A percentile compares a stretch with the other conserved stretches of the same genome.
These are phyloP conservation scores for Camillea tinctor DNA, from an alignment of 2,329 filamentous ascomycete species.

Conservation along the genomic window DNA sequence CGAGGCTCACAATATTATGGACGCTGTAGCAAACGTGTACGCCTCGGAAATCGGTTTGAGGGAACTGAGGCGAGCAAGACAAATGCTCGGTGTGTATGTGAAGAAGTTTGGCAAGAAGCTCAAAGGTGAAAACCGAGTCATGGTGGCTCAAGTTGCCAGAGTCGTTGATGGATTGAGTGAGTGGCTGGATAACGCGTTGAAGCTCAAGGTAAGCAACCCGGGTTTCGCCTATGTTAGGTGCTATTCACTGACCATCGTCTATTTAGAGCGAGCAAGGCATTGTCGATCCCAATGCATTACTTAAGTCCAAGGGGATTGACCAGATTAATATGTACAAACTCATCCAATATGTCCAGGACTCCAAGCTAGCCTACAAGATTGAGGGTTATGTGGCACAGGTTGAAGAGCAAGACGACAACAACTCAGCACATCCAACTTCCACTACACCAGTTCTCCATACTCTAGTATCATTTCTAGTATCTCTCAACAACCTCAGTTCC, in stretches of 20 bases:
- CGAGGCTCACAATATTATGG: conserved; percentile 97
- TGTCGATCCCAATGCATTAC: conserved; percentile 68
- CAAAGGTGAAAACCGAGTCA: conserved; percentile 87
- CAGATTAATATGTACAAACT: conserved; percentile 94
- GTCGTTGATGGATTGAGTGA: conserved; percentile 75
- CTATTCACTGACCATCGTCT: conserved; percentile 13
- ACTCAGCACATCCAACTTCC: conserved; percentile 34
- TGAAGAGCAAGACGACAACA: conserved; percentile 39
- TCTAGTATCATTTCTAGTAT: conserved; percentile 64
- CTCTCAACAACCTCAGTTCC: conserved; percentile 80
- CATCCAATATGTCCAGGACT: conserved; percentile 83
- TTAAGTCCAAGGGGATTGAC: conserved; percentile 83
- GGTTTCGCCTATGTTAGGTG: neutral
- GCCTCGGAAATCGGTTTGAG: conserved; percentile 72
- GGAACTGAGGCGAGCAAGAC: conserved; percentile 70
- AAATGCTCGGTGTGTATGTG: conserved; percentile 78
- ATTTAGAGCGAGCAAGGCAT: conserved; percentile 59
- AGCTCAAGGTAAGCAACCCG: conserved; percentile 42
- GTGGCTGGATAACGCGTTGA: conserved; percentile 60
- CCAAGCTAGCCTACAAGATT: conserved; percentile 90
- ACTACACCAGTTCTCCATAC: conserved; percentile 54
- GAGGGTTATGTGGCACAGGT: conserved; percentile 78
- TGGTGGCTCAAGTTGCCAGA: conserved; percentile 82
- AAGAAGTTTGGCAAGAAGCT: conserved; percentile 84
- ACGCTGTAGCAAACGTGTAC: conserved; percentile 84